Percentiles rank a stretch among this genome's conserved stretches.
Evolutionary conservation across 1,139 yeast genomes (phyloP).

Genomic region (Protomyces inundatus): DNA sequence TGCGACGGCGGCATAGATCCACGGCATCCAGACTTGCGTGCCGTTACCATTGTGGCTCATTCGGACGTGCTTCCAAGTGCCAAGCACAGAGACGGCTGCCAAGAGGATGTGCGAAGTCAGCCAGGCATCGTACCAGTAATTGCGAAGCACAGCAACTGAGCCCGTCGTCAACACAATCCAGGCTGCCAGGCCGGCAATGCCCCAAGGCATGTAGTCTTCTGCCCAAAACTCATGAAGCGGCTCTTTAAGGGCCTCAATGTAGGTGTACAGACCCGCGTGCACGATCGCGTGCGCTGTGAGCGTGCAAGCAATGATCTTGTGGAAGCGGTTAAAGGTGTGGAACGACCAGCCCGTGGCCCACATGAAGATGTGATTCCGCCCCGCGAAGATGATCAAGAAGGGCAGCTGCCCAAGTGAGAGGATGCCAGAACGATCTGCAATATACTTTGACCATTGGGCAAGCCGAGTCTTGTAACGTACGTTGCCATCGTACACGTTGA

Average conservation of each 20-base stretch:
- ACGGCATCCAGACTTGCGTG: constrained; percentile 48
- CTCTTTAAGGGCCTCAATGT: constrained; percentile 28
- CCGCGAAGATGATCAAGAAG: constrained; percentile 52
- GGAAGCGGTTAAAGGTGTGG: constrained; percentile 54
- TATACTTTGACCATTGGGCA: constrained; percentile 39
- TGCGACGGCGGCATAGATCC: constrained; percentile 40
- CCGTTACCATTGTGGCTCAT: constrained; percentile 36
- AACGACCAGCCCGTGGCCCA: constrained; percentile 58
- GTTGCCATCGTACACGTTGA: constrained; percentile 22
- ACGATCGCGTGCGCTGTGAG: constrained; percentile 44
- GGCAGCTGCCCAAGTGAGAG: constrained; percentile 53
- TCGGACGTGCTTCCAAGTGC: constrained; percentile 35
- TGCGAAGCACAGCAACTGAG: constrained; percentile 38
- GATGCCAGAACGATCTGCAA: constrained; percentile 56
- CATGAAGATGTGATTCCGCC: constrained; percentile 56
- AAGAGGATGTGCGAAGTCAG: constrained; percentile 39
- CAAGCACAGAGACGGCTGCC: constrained; percentile 44
- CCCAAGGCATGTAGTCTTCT: constrained; percentile 47
- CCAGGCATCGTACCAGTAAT: constrained; percentile 46
- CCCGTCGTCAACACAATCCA: constrained; percentile 40
- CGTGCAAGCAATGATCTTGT: constrained; percentile 56
- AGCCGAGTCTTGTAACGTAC: background rate
- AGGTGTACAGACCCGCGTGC: constrained; percentile 37
- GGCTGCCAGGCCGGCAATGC: constrained; percentile 41
- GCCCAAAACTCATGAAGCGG: constrained; percentile 39